Base-by-base conservation (phyloP, 148 eudicot genomes). In the Beta vulgaris region DNA sequence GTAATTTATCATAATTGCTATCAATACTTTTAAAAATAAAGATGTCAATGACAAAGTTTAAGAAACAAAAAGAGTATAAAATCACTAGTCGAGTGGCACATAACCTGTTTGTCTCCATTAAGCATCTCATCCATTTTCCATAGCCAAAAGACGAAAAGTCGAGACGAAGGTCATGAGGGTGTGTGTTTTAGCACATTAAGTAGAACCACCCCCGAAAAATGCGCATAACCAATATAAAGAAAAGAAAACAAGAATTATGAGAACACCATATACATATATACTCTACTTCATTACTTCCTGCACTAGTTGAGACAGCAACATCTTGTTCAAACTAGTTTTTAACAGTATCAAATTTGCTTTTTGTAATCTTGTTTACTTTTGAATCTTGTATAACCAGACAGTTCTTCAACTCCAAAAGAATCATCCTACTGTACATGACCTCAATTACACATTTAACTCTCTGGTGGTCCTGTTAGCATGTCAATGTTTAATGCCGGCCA, bases 401-500 rank as follows among this genome's bases (percentile, higher is more conserved):
- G 31, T 67, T 14, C 44, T 42, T 15, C n/a, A 19, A 42, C 51
- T 43, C 26, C 32, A 42, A 37, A 71, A 80, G 66, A 68, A 76
- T 73, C 48, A 34, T 35, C 39, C 76, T 26, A 76, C 62, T 80
- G 54, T 76, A 71, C 79, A 76, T 43, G 76, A 80, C 29, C 23
- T 40, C 39, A 51, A 75, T 46, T 61, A 53, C 31, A 67, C 36
- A 39, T 12, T 53, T 13, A 61, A 16, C 9, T 39, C 11, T 49
- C 53, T 35, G 16, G 43, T 19, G 60, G 55, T 43, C 28, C 16
- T 42, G 48, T 36, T 70, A 69, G 81, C 49, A 86, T 14, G 68
- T 71, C 81, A 84, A 75, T 73, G 83, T 82, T 83, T 80, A 84
- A 68, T 62, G 80, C 76, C 77, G 77, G 37, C 75, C 79, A 73